Conservation (phyloP, 2,329 filamentous ascomycete genomes). For the Ceratocystis harringtonii region DNA sequence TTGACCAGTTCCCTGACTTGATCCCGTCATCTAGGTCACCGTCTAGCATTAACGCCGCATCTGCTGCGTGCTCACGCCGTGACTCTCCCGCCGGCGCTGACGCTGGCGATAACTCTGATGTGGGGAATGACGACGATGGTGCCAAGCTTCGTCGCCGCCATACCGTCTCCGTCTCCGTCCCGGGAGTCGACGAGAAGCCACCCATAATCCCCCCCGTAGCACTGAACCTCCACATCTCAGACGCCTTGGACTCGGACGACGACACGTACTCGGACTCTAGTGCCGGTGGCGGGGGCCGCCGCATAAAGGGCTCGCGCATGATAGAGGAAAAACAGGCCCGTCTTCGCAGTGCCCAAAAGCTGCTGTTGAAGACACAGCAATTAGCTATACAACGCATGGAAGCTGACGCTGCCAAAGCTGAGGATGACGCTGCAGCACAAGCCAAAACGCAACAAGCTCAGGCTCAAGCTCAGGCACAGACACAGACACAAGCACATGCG, state of each 20-base stretch:
- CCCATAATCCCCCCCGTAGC: conserved; percentile 14
- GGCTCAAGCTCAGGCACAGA: neutral
- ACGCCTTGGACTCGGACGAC: conserved; percentile 19
- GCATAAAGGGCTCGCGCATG: conserved; percentile 19
- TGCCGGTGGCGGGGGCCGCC: conserved; percentile 18
- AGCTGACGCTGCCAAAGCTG: neutral
- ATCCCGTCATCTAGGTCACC: neutral
- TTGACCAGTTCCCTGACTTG: conserved; percentile 9
- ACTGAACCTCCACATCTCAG: conserved; percentile 18
- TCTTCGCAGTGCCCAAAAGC: conserved; percentile 27
- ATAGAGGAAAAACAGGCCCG: conserved; percentile 28
- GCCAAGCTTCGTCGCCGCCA: conserved; percentile 14
- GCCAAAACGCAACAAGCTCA: neutral
- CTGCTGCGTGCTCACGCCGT: conserved; percentile 8
- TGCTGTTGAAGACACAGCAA: conserved; percentile 24
- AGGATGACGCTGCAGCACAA: neutral
- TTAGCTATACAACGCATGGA: neutral
- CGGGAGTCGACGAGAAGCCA: neutral
- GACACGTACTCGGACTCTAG: conserved; percentile 20
- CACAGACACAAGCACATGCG: neutral
- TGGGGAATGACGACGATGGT: conserved; percentile 5
- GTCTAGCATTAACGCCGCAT: conserved; percentile 9
- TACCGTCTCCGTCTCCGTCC: conserved; percentile 18
- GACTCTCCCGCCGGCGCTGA: conserved; percentile 5
- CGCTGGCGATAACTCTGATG: conserved; percentile 8